Conservation (phyloP, 805 yeast species). For the Ogataea dorogensis region DNA sequence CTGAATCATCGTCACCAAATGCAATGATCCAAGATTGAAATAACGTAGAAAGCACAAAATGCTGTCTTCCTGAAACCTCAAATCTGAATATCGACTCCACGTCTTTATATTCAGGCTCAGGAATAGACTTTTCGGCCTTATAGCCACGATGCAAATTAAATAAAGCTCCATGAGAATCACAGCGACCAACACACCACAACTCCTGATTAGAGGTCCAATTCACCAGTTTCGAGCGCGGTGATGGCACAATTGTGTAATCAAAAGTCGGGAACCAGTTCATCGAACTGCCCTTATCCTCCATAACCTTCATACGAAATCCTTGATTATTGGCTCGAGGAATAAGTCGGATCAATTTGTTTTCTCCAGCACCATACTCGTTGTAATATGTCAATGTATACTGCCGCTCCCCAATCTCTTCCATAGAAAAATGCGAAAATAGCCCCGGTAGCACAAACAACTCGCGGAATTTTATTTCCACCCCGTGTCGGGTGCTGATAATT, state of each 20-base stretch:
- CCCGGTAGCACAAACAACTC: slow-evolving; percentile 26
- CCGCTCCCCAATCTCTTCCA: slow-evolving; percentile 21
- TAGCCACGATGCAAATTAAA: slow-evolving; percentile 27
- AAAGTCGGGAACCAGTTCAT: slow-evolving; percentile 29
- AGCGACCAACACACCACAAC: slow-evolving; percentile 32
- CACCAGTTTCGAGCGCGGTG: slow-evolving; percentile 18
- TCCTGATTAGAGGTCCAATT: slow-evolving; percentile 26
- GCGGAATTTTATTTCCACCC: slow-evolving; percentile 18
- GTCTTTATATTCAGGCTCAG: slow-evolving; percentile 15
- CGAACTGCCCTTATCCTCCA: slow-evolving; percentile 21
- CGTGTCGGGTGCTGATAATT: slow-evolving; percentile 20
- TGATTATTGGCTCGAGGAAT: slow-evolving; percentile 14
- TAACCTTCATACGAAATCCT: slow-evolving; percentile 18
- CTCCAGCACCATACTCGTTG: slow-evolving; percentile 28
- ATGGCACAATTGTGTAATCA: slow-evolving; percentile 24
- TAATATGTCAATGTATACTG: slow-evolving; percentile 22
- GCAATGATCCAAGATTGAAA: slow-evolving; percentile 14
- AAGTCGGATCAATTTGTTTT: slow-evolving; percentile 22
- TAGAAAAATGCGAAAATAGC: slow-evolving; percentile 22
- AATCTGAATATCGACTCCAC: slow-evolving; percentile 16
- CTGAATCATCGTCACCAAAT: slow-evolving; percentile 10
- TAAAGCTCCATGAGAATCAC: slow-evolving; percentile 25
- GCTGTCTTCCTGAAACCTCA: slow-evolving; percentile 6
- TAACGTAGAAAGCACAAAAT: slow-evolving; percentile 18
- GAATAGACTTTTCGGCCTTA: slow-evolving; percentile 21